phyloP scores from a whole-genome alignment of 176 grass and related monocot genomes.

The Avena eriantha region DNA sequence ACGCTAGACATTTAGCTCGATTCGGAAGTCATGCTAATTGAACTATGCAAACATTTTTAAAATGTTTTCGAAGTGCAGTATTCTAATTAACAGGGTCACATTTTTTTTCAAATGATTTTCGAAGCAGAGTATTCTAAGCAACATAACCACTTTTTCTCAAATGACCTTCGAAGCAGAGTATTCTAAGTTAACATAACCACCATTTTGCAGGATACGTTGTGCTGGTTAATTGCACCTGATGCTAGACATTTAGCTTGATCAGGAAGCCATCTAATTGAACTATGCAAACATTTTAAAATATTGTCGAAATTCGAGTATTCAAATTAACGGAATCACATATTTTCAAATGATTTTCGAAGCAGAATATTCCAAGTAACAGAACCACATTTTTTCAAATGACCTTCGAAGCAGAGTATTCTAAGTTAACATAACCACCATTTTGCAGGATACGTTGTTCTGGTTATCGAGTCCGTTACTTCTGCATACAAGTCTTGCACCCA shows the following conservation, averaged over 20 bases:
- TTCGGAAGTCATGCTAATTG: background rate
- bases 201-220: conserved; percentile 18
- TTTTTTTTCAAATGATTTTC: background rate
- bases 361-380: background rate
- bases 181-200: background rate
- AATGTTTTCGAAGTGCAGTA: background rate
- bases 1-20: too few species aligned
- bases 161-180: background rate
- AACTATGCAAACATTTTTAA: background rate
- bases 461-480: background rate
- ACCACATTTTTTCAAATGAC: background rate
- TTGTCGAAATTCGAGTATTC: background rate
- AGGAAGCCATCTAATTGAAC: background rate
- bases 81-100: background rate
- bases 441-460: conserved; percentile 18
- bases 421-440: background rate
- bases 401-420: background rate
- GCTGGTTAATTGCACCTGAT: background rate
- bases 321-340: background rate
- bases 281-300: background rate
- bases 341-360: background rate
- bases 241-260: too few species aligned
- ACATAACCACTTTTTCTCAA: too few species aligned
- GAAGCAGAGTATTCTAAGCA: background rate
- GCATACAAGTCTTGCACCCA: conserved; percentile 2